Conservation (phyloP, 257 asterid genomes). For the Agastache rugosa region DNA sequence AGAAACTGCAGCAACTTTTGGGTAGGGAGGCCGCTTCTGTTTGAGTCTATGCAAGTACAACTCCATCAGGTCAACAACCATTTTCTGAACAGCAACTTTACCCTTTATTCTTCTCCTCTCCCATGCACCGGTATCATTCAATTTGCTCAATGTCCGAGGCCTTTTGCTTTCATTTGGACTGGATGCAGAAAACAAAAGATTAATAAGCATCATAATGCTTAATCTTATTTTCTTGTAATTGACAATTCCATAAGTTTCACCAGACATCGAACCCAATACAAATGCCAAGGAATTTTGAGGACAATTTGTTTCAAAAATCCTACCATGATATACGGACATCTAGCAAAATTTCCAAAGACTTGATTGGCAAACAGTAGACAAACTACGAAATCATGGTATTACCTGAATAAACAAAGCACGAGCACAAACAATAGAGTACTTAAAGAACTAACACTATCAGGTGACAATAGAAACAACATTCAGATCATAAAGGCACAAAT, state of each 20-base stretch:
- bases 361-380: not conserved
- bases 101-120: constrained; percentile 95
- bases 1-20: constrained; percentile 60
- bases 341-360: too few species aligned
- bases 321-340: too few species aligned
- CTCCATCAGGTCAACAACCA: constrained; percentile 99
- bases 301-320: not conserved
- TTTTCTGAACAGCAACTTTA: constrained; percentile 96
- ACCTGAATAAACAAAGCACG: constrained; percentile 10
- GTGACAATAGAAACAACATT: not conserved
- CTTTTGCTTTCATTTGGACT: constrained; percentile 86
- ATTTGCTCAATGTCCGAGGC: constrained; percentile 84
- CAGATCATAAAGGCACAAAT: not conserved
- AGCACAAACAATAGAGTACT: not conserved
- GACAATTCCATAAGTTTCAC: constrained; percentile 2
- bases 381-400: constrained; percentile 3
- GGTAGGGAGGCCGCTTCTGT: constrained; percentile 89
- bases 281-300: not conserved
- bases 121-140: constrained; percentile 88
- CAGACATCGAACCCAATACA: constrained; percentile 16
- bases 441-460: not conserved
- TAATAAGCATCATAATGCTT: constrained; percentile 24
- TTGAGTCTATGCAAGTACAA: constrained; percentile 90
- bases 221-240: constrained; percentile 7
- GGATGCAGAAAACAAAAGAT: constrained; percentile 38